Conservation (phyloP, 1,139 yeast genomes). For the Debaryomycetaceae sp. region DNA sequence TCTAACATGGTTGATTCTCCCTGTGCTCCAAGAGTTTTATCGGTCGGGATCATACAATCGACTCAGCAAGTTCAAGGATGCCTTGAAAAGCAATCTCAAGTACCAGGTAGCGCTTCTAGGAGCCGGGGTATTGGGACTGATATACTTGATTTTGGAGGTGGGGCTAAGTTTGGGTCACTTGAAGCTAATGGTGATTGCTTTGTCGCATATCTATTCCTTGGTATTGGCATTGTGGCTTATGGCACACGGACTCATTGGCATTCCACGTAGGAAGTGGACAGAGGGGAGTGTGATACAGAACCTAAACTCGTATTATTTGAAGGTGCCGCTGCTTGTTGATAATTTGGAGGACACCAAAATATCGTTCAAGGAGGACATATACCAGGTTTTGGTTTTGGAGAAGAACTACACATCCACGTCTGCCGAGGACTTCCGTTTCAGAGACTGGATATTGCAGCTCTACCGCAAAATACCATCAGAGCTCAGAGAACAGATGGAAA, state of each 20-base stretch:
- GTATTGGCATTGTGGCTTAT: constrained; percentile 76
- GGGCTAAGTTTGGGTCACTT: constrained; percentile 46
- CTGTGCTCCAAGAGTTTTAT: constrained; percentile 69
- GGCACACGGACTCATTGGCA: constrained; percentile 74
- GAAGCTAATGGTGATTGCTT: constrained; percentile 68
- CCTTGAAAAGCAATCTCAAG: constrained; percentile 53
- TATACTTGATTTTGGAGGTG: constrained; percentile 60
- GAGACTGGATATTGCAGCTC: constrained; percentile 43
- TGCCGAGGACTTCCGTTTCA: constrained; percentile 28
- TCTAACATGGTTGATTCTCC: constrained; percentile 72
- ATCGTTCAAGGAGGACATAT: constrained; percentile 60
- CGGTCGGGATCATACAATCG: constrained; percentile 64
- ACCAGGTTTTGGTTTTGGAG: constrained; percentile 53
- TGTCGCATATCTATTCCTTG: constrained; percentile 78
- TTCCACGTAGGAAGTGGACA: constrained; percentile 61
- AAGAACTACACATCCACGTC: constrained; percentile 32
- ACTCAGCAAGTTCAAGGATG: constrained; percentile 47
- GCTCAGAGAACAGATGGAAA: constrained; percentile 31
- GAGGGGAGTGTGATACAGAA: constrained; percentile 41
- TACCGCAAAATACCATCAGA: constrained; percentile 33
- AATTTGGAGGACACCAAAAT: constrained; percentile 62
- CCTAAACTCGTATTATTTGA: constrained; percentile 45
- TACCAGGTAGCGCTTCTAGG: constrained; percentile 60
- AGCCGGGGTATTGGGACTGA: constrained; percentile 50
- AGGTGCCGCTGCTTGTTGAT: constrained; percentile 59